Evolutionary conservation across 371 early-diverging fungal genomes (phyloP), one percentile per base, ranked within the genome.

Genomic region (Mortierella sp.): DNA sequence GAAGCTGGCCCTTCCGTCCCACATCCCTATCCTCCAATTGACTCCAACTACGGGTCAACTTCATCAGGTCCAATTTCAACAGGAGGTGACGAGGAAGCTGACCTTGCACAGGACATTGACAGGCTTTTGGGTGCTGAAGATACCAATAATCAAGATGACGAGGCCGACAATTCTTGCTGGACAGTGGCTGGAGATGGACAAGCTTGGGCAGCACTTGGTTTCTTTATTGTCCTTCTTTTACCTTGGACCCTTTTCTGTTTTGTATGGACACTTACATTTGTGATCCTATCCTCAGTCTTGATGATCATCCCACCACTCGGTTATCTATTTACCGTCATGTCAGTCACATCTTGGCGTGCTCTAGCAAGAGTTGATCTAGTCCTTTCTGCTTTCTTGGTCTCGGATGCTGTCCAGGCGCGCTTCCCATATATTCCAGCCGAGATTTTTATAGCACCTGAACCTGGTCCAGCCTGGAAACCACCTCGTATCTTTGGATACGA

Each of bases 161-260:
- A 50, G 13, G 9, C 28, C 0, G 72, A 68, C 19, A 55, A 50
- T 0, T 75, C 76, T 11, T 65, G 72, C 22, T 81, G 81, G 81
- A 33, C 65, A 22, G 36, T 75, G 6, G 76, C 67, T 8, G 72
- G 76, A 1, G 76, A 81, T 10, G 59, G 60, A 6, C 60, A 40
- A 28, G 76, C 69, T 33, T 81, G 81, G 81, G 21, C 61, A 16
- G 62, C 69, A 1, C 64, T 75, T 15, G 8, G 61, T 5, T 81
- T 65, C 48, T 40, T 65, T 65, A 36, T 72, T 40, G 4, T 81
- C 19, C n/a, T 75, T 13, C 58, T 81, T 41, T 36, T 81, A 21
- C 81, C 81, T 2, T 81, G 81, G 81, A 45, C 76, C 1, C 13
- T 75, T 24, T 81, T 81, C 52, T 81, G 81, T 32, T 75, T 64